A percentile compares a stretch with the other conserved stretches of the same genome.
Evolutionary conservation across 1,284 basidiomycete genomes (phyloP).

Genomic region (Moniliophthora roreri): DNA sequence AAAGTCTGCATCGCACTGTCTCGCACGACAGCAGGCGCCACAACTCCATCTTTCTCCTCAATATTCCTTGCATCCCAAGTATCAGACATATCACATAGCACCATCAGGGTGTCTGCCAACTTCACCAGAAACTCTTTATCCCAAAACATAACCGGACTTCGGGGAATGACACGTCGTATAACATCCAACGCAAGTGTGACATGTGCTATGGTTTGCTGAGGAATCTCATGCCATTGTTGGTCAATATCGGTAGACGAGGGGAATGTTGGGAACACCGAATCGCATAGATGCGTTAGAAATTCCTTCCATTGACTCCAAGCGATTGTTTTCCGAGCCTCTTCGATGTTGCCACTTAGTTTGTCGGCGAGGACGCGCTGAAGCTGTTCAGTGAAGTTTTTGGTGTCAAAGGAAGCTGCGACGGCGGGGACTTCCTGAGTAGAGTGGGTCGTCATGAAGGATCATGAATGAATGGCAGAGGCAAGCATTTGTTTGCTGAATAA

Average conservation of each 20-base stretch:
- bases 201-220: background rate
- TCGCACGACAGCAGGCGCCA: conserved; percentile 38
- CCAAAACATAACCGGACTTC: background rate
- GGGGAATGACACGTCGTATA: conserved; percentile 2
- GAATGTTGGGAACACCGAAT: background rate
- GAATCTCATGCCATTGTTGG: background rate
- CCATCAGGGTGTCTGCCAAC: conserved; percentile 50
- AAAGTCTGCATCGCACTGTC: conserved; percentile 33
- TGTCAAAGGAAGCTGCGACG: conserved; percentile 7
- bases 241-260: background rate
- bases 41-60: conserved; percentile 31
- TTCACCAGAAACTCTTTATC: conserved; percentile 27
- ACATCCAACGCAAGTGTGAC: conserved; percentile 1
- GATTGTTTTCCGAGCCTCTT: background rate
- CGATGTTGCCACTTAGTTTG: conserved; percentile 1
- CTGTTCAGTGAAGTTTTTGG: background rate
- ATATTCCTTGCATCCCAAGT: conserved; percentile 51
- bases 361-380: background rate
- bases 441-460: too few relatives aligned
- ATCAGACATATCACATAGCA: conserved; percentile 54
- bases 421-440: too few relatives aligned
- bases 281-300: background rate
- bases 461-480: too few relatives aligned
- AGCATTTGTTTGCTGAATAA: too few relatives aligned
- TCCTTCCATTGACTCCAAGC: background rate